phyloP scores from a whole-genome alignment of 805 yeast species.

The Candida tammaniensis region DNA sequence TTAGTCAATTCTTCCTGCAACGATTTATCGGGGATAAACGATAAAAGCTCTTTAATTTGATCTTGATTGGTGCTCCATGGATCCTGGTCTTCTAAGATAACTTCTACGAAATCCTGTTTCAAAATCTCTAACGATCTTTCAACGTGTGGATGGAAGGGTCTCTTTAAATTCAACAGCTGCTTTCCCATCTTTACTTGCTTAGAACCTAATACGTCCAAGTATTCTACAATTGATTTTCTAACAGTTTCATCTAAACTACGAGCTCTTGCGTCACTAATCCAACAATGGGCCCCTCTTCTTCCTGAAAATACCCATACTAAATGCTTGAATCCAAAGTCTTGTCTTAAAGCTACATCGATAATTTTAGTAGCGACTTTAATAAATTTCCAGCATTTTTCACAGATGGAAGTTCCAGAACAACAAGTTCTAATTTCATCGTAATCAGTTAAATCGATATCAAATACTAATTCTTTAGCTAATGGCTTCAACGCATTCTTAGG shows the following conservation, averaged over 20 bases:
- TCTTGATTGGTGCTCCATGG: constrained; percentile 68
- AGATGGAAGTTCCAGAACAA: constrained; percentile 81
- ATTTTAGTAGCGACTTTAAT: constrained; percentile 80
- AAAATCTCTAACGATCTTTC: constrained; percentile 70
- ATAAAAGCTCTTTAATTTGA: constrained; percentile 51
- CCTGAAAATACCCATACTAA: constrained; percentile 96
- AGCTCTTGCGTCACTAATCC: constrained; percentile 90
- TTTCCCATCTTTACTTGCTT: constrained; percentile 31
- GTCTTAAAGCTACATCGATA: constrained; percentile 65
- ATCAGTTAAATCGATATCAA: constrained; percentile 97
- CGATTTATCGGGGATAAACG: constrained; percentile 61
- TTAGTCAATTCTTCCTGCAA: constrained; percentile 51
- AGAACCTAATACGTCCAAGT: constrained; percentile 66
- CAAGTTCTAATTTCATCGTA: constrained; percentile 93
- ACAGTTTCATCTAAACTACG: constrained; percentile 67
- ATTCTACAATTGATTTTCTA: constrained; percentile 79
- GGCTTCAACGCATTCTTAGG: constrained; percentile 81
- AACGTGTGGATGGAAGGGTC: constrained; percentile 89
- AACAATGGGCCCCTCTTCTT: constrained; percentile 98
- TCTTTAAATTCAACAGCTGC: constrained; percentile 52
- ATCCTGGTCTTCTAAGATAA: constrained; percentile 77
- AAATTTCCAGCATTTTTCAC: constrained; percentile 90
- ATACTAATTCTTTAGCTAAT: constrained; percentile 79
- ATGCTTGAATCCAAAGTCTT: constrained; percentile 87
- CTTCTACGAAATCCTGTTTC: constrained; percentile 58